Conservation (phyloP, 208 protist genomes). For the Trypanosoma lewisi region DNA sequence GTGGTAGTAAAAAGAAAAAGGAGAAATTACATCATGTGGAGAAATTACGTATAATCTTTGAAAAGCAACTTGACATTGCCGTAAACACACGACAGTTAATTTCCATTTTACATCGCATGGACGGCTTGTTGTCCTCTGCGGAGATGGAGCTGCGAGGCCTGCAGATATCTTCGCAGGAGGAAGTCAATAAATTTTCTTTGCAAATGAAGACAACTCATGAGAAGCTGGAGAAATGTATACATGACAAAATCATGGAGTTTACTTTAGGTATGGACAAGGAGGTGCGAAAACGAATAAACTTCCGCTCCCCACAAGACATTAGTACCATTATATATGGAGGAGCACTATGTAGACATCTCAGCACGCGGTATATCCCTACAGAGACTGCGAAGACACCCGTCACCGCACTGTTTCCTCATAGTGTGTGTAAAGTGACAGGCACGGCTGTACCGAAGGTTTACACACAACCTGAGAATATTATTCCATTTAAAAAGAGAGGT, state of each 20-base stretch:
- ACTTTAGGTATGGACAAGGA: slow-evolving; percentile 81
- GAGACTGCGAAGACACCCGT: slow-evolving; percentile 53
- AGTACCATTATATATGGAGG: slow-evolving; percentile 90
- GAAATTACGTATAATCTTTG: slow-evolving; percentile 88
- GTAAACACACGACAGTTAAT: slow-evolving; percentile 76
- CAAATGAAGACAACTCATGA: slow-evolving; percentile 64
- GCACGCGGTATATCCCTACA: slow-evolving; percentile 62
- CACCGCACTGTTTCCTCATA: slow-evolving; percentile 78
- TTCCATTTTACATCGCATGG: slow-evolving; percentile 87
- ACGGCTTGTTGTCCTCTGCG: slow-evolving; percentile 85
- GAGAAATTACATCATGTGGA: slow-evolving; percentile 69
- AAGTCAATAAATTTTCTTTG: slow-evolving; percentile 66
- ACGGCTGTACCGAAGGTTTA: slow-evolving; percentile 65
- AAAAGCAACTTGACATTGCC: slow-evolving; percentile 84
- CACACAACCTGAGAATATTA: slow-evolving; percentile 44
- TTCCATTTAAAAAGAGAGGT: slow-evolving; percentile 24
- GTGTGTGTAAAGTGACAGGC: slow-evolving; percentile 63
- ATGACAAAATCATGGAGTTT: slow-evolving; percentile 86
- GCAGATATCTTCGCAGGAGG: slow-evolving; percentile 66
- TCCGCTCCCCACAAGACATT: slow-evolving; percentile 86
- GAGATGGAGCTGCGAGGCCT: slow-evolving; percentile 90
- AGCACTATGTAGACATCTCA: slow-evolving; percentile 75
- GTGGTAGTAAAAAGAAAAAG: too few species aligned
- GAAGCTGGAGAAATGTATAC: slow-evolving; percentile 77
- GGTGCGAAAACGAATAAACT: slow-evolving; percentile 84